These are phyloP conservation scores for Daldinia decipiens DNA, from an alignment of 495 filamentous ascomycete species.

Conservation along the genomic window DNA sequence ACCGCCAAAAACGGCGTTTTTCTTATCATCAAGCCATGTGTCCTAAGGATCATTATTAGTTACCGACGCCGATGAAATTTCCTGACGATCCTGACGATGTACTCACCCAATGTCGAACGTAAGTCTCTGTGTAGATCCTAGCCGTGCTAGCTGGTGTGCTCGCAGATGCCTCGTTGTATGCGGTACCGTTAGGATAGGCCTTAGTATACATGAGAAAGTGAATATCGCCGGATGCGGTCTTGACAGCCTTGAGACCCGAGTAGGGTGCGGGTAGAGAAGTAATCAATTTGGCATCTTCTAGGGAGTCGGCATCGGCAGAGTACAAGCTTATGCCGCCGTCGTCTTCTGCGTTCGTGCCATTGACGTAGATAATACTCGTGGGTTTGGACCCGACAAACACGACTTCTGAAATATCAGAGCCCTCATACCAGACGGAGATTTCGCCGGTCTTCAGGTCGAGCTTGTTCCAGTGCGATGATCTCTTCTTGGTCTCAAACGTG, in stretches of 20 bases:
- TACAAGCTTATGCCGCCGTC: slow-evolving; percentile 64
- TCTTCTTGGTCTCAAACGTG: slow-evolving; percentile 72
- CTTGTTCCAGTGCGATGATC: slow-evolving; percentile 70
- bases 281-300: slow-evolving; percentile 41
- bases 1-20: slow-evolving; percentile 72
- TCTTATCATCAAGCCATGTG: slow-evolving; percentile 64
- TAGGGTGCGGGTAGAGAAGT: slow-evolving; percentile 71
- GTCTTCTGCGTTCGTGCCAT: slow-evolving; percentile 65
- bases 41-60: slow-evolving; percentile 45
- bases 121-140: slow-evolving; percentile 66
- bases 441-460: slow-evolving; percentile 70
- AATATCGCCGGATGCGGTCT: slow-evolving; percentile 64
- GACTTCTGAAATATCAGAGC: slow-evolving; percentile 65
- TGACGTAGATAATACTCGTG: slow-evolving; percentile 66
- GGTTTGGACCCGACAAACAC: slow-evolving; percentile 70
- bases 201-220: slow-evolving; percentile 70
- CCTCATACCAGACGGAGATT: slow-evolving; percentile 68
- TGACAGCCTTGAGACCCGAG: slow-evolving; percentile 69
- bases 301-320: slow-evolving; percentile 57
- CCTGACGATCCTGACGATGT: not conserved
- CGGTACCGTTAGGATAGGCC: slow-evolving; percentile 65
- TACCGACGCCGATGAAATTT: not conserved
- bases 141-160: slow-evolving; percentile 58
- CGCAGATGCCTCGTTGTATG: slow-evolving; percentile 64
- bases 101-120: slow-evolving; percentile 68